Conservation (phyloP, 2,329 filamentous ascomycete species). For the Thyridium curvatum region DNA sequence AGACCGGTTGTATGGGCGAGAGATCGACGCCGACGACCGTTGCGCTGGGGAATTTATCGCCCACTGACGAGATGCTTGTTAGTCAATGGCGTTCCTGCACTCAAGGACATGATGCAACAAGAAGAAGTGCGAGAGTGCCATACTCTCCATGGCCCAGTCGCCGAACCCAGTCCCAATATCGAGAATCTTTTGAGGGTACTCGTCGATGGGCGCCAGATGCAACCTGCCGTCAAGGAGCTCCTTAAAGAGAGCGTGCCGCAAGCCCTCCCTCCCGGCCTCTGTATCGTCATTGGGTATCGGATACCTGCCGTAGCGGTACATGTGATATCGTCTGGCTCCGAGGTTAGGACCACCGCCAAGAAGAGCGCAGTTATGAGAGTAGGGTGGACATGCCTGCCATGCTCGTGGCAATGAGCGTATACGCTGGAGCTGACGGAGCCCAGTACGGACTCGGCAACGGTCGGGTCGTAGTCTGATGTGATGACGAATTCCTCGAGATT, state of each 20-base stretch:
- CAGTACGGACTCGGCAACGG: slow-evolving; percentile 23
- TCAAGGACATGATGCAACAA: too few relatives aligned
- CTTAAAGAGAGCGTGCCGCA: slow-evolving; percentile 42
- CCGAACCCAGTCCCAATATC: slow-evolving; percentile 44
- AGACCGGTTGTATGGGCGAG: slow-evolving; percentile 35
- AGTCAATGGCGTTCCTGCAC: too few relatives aligned
- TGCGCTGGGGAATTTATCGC: slow-evolving; percentile 36
- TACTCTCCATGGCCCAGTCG: slow-evolving; percentile 50
- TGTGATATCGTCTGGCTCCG: slow-evolving; percentile 38
- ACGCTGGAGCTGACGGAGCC: slow-evolving; percentile 33
- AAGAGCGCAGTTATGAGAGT: too few relatives aligned
- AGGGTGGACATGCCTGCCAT: slow-evolving; percentile 23
- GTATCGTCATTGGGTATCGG: slow-evolving; percentile 46
- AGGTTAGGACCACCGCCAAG: not conserved
- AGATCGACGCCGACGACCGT: slow-evolving; percentile 38
- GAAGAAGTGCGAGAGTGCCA: too few relatives aligned
- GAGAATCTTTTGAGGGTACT: slow-evolving; percentile 40
- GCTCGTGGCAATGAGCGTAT: slow-evolving; percentile 26
- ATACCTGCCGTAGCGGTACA: slow-evolving; percentile 38
- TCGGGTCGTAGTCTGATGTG: slow-evolving; percentile 33
- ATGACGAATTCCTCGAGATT: slow-evolving; percentile 13
- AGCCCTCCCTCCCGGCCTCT: slow-evolving; percentile 40
- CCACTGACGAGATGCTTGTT: slow-evolving; percentile 30
- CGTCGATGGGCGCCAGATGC: slow-evolving; percentile 35
- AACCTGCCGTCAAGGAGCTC: slow-evolving; percentile 37